Base-by-base conservation (phyloP, 495 filamentous ascomycete species). In the Penicillium cataractarum region DNA sequence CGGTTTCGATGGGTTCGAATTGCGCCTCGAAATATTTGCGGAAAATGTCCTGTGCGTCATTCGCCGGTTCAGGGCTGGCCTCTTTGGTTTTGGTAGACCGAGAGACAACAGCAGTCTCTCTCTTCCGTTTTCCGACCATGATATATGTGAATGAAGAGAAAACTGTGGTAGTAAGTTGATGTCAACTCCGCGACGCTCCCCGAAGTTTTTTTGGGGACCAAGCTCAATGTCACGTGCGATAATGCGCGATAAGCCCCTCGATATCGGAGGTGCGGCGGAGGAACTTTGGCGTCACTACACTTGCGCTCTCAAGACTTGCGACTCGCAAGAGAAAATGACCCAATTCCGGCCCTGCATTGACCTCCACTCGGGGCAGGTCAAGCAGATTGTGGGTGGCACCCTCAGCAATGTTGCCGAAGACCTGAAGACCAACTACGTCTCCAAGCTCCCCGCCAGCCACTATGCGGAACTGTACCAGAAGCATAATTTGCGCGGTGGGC, bases 341-440 rank as follows among this genome's bases (percentile, higher is more conserved):
- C 85, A 87, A 70, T 99, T 98, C 74, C 84, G 95, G 15, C 96
- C 95, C 17, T 99, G 95, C 73, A 98, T 99, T 75, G 95, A 99
- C 77, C 84, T 99, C 29, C 95, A 99, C 78, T 88, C 93, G 9
- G 96, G 96, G 7, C 86, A 91, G 73, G 95, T 99, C 31, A 99
- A 99, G 80, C 95, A 99, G 77, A 99, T 99, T 67, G 93, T 99
- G 39, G 95, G 95, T 55, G 93, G 93, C 46, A 97, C 95, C 1
- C 83, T 98, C 64, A 89, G 86, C 71, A 83, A 83, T 65, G 78
- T 84, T 0, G 82, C 83, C 22, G 66, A 81, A 26, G 82, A 86
- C 53, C 83, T 98, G 61, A 89, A 90, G 74, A 98, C 95, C 59
- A 98, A 99, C 74, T 92, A 91, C 75, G 86, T 96, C 31, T 97